Percentiles rank a stretch among this genome's conserved stretches.
Evolutionary conservation across 139 green algal species (phyloP).

Genomic region (Micromonas commoda): DNA sequence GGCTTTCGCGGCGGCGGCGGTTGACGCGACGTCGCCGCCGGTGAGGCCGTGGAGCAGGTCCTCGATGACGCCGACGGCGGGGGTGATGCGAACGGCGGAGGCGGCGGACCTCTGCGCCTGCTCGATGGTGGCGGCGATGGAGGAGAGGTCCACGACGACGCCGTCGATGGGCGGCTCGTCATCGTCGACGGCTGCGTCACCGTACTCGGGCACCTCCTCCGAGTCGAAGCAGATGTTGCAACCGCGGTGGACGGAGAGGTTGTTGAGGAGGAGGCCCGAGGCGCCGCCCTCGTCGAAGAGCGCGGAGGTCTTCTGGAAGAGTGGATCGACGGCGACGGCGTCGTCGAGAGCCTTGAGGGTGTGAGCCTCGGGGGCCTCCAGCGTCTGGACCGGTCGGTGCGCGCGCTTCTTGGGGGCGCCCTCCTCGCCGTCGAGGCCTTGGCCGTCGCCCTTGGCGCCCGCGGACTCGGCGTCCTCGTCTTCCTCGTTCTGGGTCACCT

Average conservation of each 20-base stretch:
- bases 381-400: not conserved
- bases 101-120: not conserved
- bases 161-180: not conserved
- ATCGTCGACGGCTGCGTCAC: not conserved
- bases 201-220: slow-evolving; percentile 20
- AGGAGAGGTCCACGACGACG: not conserved
- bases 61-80: not conserved
- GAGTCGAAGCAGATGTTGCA: slow-evolving; percentile 29
- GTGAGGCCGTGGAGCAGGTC: not conserved
- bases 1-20: not conserved
- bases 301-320: slow-evolving; percentile 76
- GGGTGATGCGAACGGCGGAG: not conserved
- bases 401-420: not conserved
- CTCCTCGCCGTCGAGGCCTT: not conserved
- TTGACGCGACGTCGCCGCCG: not conserved
- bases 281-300: slow-evolving; percentile 79
- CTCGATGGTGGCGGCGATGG: not conserved
- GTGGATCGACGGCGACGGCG: slow-evolving; percentile 39
- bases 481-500: slow-evolving; percentile 9
- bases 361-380: slow-evolving; percentile 17
- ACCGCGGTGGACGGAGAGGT: slow-evolving; percentile 56
- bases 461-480: not conserved
- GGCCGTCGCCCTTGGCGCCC: not conserved
- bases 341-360: slow-evolving; percentile 4
- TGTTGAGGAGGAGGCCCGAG: slow-evolving; percentile 68